phyloP scores from a whole-genome alignment of 73 alveolate genomes.

The Blepharisma stoltei region DNA sequence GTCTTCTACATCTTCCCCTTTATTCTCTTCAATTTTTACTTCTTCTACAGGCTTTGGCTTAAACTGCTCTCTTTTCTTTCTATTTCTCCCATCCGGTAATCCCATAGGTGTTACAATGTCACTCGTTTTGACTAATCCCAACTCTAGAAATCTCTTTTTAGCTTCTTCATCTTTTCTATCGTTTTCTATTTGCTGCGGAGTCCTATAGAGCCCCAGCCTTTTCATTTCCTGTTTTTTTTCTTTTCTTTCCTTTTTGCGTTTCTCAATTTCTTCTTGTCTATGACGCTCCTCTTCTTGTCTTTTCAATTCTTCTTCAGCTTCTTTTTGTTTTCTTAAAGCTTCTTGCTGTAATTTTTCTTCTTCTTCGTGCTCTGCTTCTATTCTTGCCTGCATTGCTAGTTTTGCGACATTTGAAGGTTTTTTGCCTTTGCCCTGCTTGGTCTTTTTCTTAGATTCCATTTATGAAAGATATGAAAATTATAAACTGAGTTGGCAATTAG shows the following conservation, averaged over 20 bases:
- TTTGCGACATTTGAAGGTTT: constrained; percentile 17
- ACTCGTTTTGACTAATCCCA: constrained; percentile 18
- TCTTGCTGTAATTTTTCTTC: background rate
- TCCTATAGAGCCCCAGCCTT: constrained; percentile 39
- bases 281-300: constrained; percentile 36
- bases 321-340: too few relatives aligned
- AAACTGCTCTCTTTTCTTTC: too few relatives aligned
- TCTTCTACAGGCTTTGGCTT: background rate
- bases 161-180: background rate
- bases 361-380: constrained; percentile 34
- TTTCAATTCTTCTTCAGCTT: constrained; percentile 37
- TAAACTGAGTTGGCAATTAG: too few relatives aligned
- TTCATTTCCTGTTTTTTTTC: constrained; percentile 42
- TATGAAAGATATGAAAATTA: too few relatives aligned
- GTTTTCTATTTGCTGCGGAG: background rate
- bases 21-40: background rate
- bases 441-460: too few relatives aligned
- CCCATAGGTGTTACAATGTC: background rate
- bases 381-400: background rate
- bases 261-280: constrained; percentile 36
- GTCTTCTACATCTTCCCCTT: constrained; percentile 12
- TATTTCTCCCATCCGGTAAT: constrained; percentile 20
- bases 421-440: background rate
- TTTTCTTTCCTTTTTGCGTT: constrained; percentile 21
- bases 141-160: background rate